Percentiles rank a stretch among this genome's conserved stretches.
These are phyloP conservation scores for Amanita polypyramis DNA, from an alignment of 768 basidiomycete genomes.

Conservation along the genomic window DNA sequence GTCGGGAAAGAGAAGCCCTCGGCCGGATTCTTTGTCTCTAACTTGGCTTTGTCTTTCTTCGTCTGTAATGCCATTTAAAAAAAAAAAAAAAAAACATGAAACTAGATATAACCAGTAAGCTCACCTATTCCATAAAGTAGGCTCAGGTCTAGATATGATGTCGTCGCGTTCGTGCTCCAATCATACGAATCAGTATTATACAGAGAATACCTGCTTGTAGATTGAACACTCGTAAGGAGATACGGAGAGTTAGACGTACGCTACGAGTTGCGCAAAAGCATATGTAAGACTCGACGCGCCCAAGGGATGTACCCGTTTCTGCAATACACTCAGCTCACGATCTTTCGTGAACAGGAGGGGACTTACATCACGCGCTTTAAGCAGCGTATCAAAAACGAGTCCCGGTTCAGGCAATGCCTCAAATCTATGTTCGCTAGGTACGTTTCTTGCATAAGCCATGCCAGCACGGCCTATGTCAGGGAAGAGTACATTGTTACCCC, in stretches of 20 bases:
- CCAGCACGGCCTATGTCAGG: constrained; percentile 41
- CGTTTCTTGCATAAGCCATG: constrained; percentile 42
- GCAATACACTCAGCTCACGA: constrained; percentile 2
- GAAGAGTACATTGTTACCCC: constrained; percentile 33
- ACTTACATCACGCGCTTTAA: constrained; percentile 30
- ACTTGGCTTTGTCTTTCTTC: constrained; percentile 29
- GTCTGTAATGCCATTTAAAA: constrained; percentile 15
- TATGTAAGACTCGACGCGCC: constrained; percentile 57
- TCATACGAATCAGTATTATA: constrained; percentile 38
- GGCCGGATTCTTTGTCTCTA: constrained; percentile 35
- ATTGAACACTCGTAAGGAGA: not conserved
- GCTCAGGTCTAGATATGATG: constrained; percentile 47
- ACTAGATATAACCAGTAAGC: constrained; percentile 6
- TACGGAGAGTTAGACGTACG: constrained; percentile 10
- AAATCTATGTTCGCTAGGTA: constrained; percentile 31
- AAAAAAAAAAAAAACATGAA: not conserved
- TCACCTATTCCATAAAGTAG: constrained; percentile 43
- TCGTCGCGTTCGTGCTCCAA: constrained; percentile 38
- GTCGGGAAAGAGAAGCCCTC: constrained; percentile 44
- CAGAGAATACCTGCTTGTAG: constrained; percentile 28
- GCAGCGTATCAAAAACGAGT: constrained; percentile 51
- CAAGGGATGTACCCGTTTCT: constrained; percentile 34
- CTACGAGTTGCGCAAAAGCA: constrained; percentile 56
- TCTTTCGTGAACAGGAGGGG: constrained; percentile 14
- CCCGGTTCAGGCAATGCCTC: constrained; percentile 44